A percentile compares a stretch with the other conserved stretches of the same genome.
phyloP scores from a whole-genome alignment of 108 stramenopile species.

The Fistulifera pelliculosa region DNA sequence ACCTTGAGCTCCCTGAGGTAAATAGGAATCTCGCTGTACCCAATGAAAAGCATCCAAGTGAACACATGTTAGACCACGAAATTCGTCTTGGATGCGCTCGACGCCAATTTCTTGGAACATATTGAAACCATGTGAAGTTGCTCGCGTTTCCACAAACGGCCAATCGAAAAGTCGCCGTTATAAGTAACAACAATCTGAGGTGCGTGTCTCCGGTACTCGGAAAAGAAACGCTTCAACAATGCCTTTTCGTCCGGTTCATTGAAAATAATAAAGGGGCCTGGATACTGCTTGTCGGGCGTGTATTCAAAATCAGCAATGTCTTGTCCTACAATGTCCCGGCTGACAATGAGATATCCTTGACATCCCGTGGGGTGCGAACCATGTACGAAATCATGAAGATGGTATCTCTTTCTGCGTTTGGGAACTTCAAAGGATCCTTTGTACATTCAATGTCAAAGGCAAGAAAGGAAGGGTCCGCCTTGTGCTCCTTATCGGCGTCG shows the following conservation, averaged over 20 bases:
- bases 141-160: constrained; percentile 90
- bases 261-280: constrained; percentile 94
- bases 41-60: constrained; percentile 97
- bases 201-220: constrained; percentile 60
- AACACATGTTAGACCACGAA: constrained; percentile 72
- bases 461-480: constrained; percentile 87
- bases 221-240: constrained; percentile 75
- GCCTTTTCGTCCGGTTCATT: constrained; percentile 86
- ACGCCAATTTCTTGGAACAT: constrained; percentile 84
- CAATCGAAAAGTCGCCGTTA: constrained; percentile 99
- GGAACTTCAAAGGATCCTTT: constrained; percentile 98
- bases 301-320: constrained; percentile 97
- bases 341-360: constrained; percentile 87
- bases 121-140: constrained; percentile 81
- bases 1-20: constrained; percentile 96
- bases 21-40: constrained; percentile 98
- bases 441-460: constrained; percentile 99
- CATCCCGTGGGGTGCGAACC: constrained; percentile 59
- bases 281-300: constrained; percentile 92
- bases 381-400: constrained; percentile 99
- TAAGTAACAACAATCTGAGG: constrained; percentile 99
- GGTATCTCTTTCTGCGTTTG: constrained; percentile 88
- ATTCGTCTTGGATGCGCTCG: constrained; percentile 39
- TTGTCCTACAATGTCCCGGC: constrained; percentile 81
- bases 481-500: constrained; percentile 82